Base-by-base conservation (phyloP, 306 rosid genomes). In the Morella rubra region DNA sequence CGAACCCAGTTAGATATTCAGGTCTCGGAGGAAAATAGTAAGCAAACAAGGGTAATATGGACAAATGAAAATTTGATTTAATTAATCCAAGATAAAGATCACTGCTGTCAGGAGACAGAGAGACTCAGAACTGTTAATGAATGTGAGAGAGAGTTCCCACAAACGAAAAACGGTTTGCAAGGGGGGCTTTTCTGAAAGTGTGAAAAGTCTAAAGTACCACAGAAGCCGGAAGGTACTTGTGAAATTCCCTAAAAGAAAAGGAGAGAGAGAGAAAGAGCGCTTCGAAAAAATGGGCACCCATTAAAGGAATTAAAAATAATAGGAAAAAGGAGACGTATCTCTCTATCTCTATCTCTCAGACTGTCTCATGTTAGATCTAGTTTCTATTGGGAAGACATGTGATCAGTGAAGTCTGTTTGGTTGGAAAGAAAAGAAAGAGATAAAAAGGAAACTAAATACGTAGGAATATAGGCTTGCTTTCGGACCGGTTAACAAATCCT, bases 181-280 rank as follows among this genome's bases (percentile, higher is more conserved):
- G 53, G 16, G 16, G 13, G 3, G 5, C 53, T 3, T 49, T 49
- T 49, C 53, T 32, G 53, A 49, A 11, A 49, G 53, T 12, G 52
- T 5, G 53, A 49, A 49, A 12, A 49, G 61, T 53, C 66, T 9
- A 47, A 80, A 84, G 95, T 86, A 93, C 91, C 86, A 91, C 91
- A 87, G 97, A 85, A 32, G 37, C 37, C 37, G 37, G 37, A 82
- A 71, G 71, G 90, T 88, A 85, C 91, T 73, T 71, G 11, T 2
- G 37, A 73, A 73, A 79, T 74, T 69, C 62, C 42, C 19, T 32
- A 45, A 72, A n/a, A 82, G 76, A 71, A 79, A 76, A 82, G 60
- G 72, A 85, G 55, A 76, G 37, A 27, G 81, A 75, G 61, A 77
- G 58, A n/a, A n/a, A 77, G 58, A 54, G 74, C 42, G 7, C 7